Conservation (phyloP, 305 asterid species). For the Vinca major region DNA sequence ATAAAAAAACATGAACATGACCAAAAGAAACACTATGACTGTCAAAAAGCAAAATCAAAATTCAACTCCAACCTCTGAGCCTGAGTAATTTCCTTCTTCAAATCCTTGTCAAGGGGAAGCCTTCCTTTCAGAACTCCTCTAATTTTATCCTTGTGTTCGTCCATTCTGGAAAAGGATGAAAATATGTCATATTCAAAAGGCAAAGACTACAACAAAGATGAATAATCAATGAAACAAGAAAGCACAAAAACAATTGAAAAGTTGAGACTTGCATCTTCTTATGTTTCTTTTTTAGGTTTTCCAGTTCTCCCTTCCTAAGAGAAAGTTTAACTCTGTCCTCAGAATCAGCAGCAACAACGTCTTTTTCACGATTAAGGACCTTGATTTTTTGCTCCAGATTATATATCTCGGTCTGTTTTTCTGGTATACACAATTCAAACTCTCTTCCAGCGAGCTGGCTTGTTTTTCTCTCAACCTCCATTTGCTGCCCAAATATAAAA, state of each 20-base stretch:
- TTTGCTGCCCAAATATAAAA: conserved; percentile 38
- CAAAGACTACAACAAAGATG: conserved; percentile 8
- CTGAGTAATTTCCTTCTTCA: conserved; percentile 64
- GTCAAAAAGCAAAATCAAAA: background rate
- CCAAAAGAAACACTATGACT: background rate
- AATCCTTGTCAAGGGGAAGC: conserved; percentile 82
- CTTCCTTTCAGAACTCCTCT: conserved; percentile 88
- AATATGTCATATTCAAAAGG: conserved; percentile 5
- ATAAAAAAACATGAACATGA: background rate
- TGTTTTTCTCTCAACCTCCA: conserved; percentile 61
- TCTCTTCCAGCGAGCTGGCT: conserved; percentile 52
- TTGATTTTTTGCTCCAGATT: conserved; percentile 52
- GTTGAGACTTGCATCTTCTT: conserved; percentile 59
- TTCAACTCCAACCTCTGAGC: conserved; percentile 56
- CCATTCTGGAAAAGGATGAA: conserved; percentile 44
- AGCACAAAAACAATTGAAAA: conserved; percentile 15
- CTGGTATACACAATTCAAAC: conserved; percentile 33
- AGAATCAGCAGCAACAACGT: conserved; percentile 62
- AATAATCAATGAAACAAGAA: conserved; percentile 12
- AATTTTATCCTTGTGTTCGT: conserved; percentile 69
- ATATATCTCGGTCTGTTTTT: conserved; percentile 46
- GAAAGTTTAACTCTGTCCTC: conserved; percentile 72
- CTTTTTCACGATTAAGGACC: conserved; percentile 52
- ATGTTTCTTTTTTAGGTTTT: conserved; percentile 61
- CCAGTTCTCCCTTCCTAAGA: conserved; percentile 65